Evolutionary conservation across 179 eudicot species (phyloP), one percentile per base, ranked within the genome.

Genomic region (Silene vulgaris): DNA sequence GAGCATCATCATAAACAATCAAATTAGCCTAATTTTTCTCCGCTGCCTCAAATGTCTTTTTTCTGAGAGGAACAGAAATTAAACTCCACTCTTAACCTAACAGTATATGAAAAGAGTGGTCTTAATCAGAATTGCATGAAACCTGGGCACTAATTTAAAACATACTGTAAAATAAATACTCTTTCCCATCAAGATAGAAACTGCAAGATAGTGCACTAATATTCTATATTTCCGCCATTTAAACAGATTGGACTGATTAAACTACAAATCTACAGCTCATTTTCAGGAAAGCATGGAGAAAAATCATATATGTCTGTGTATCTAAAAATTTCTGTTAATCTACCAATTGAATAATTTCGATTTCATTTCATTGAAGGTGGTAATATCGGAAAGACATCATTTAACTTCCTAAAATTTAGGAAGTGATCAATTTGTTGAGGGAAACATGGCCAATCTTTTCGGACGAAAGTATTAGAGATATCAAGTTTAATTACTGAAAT

Each of bases 351-450:
- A 21, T 9, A 16, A 65, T 65, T 12, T 4, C 6, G 8, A 1
- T 26, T 65, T 11, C 69, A 32, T 65, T 32, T 29, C 35, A 64
- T 64, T 28, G 29, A 64, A 64, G 68, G 37, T 28, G 29, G 26
- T 23, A 23, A 64, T 64, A 64, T 64, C 68, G 68, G 68, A 64
- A 60, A 60, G 64, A 20, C 17, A 26, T 62, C 66, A 21, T 23
- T 23, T 26, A 62, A 62, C 66, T 8, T 7, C 3, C 66, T 9
- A 21, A 23, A 62, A 26, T 62, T 21, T 62, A 1, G 66, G 66
- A 23, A 26, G 14, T 21, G 35, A 11, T 11, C 19, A 28, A 13
- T 7, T 64, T 52, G 17, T 16, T 52, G 19, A 52, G 17, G 59
- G 59, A 52, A 52, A 52, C 59, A 52, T 52, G 59, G 59, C 19